These are phyloP conservation scores for Hymenoscyphus linearis DNA, from an alignment of 2,329 filamentous ascomycete species.

Conservation along the genomic window DNA sequence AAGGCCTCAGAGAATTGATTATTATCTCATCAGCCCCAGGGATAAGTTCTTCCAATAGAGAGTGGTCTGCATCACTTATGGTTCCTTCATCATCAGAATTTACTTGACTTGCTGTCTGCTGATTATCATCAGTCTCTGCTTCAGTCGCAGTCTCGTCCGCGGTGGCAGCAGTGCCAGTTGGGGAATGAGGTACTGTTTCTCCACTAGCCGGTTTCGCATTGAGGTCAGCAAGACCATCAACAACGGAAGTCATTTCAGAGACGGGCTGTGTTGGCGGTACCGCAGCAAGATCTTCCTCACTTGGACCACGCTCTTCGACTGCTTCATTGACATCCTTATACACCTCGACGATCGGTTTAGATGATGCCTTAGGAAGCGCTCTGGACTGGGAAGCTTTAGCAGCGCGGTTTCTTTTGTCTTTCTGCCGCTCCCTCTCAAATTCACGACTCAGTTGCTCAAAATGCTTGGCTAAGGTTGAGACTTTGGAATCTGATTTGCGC, in stretches of 20 bases:
- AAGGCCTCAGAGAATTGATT: constrained; percentile 50
- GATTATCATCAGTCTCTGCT: constrained; percentile 39
- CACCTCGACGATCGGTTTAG: constrained; percentile 93
- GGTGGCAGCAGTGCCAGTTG: constrained; percentile 26
- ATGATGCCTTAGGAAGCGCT: constrained; percentile 82
- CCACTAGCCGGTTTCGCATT: constrained; percentile 17
- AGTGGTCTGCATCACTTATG: constrained; percentile 68
- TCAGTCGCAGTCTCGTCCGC: constrained; percentile 30
- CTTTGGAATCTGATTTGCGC: constrained; percentile 63
- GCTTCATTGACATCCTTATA: constrained; percentile 93
- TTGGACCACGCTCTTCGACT: constrained; percentile 70
- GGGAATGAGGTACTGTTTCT: constrained; percentile 22
- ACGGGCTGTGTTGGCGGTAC: constrained; percentile 33
- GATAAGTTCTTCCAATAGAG: constrained; percentile 62
- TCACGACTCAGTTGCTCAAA: constrained; percentile 96
- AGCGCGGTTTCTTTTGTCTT: constrained; percentile 75
- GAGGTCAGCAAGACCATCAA: constrained; percentile 28
- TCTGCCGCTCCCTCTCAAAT: constrained; percentile 80
- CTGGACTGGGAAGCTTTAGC: constrained; percentile 70
- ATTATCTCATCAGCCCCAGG: constrained; percentile 55
- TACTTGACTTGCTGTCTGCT: constrained; percentile 48
- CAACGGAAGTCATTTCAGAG: constrained; percentile 23
- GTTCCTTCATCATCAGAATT: constrained; percentile 65
- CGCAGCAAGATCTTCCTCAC: constrained; percentile 52
- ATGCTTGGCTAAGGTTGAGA: constrained; percentile 88